Conservation (phyloP, 495 filamentous ascomycete species). For the Neurospora sp. region DNA sequence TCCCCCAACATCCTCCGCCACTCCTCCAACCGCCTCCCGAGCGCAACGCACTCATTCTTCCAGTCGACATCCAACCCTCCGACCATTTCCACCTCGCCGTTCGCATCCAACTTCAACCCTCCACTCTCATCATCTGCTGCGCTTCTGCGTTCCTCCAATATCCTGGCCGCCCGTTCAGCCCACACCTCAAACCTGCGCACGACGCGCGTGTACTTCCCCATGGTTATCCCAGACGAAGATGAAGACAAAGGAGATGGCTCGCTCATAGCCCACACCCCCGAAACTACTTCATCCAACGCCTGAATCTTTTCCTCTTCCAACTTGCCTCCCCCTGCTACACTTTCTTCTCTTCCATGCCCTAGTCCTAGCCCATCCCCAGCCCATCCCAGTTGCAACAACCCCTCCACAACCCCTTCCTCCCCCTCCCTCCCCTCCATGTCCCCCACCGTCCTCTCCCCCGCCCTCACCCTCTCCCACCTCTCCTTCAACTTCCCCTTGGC, state of each 20-base stretch:
- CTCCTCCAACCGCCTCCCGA: slow-evolving; percentile 32
- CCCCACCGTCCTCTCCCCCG: slow-evolving; percentile 21
- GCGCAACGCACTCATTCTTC: slow-evolving; percentile 33
- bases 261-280: slow-evolving; percentile 38
- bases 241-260: slow-evolving; percentile 16
- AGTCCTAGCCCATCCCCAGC: slow-evolving; percentile 16
- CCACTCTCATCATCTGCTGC: slow-evolving; percentile 19
- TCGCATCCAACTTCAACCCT: slow-evolving; percentile 21
- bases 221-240: not conserved
- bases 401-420: slow-evolving; percentile 12
- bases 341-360: slow-evolving; percentile 22
- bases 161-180: slow-evolving; percentile 30
- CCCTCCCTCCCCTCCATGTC: slow-evolving; percentile 13
- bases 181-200: slow-evolving; percentile 43
- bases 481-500: slow-evolving; percentile 30
- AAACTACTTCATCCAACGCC: slow-evolving; percentile 39
- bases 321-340: not conserved
- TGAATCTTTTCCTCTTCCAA: slow-evolving; percentile 34
- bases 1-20: slow-evolving; percentile 29
- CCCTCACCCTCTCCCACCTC: slow-evolving; percentile 30
- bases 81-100: slow-evolving; percentile 24
- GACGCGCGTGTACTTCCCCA: slow-evolving; percentile 38
- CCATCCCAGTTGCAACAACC: slow-evolving; percentile 8
- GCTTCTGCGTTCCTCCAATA: slow-evolving; percentile 25
- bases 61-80: slow-evolving; percentile 31